Evolutionary conservation across 352 stramenopile genomes (phyloP).

Genomic region (Pythium biforme): DNA sequence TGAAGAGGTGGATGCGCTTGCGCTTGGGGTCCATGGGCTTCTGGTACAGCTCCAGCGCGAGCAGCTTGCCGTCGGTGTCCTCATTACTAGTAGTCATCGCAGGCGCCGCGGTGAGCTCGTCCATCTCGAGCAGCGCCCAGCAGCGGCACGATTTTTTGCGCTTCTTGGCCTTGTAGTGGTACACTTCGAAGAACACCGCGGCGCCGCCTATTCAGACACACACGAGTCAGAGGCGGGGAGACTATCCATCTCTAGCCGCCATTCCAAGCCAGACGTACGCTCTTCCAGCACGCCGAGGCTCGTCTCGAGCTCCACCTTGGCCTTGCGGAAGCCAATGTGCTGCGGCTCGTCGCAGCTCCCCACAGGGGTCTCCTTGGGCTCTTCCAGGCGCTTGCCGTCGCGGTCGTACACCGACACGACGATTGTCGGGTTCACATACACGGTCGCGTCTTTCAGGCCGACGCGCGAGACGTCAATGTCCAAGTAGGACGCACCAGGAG

Average conservation of each 20-base stretch:
- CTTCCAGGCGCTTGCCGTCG: conserved; percentile 50
- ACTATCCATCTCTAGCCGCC: too few relatives aligned
- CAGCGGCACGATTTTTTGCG: conserved; percentile 76
- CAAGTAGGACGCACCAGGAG: conserved; percentile 40
- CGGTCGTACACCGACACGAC: conserved; percentile 63
- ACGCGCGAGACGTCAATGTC: conserved; percentile 54
- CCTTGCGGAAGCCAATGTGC: conserved; percentile 47
- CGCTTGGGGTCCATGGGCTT: conserved; percentile 68
- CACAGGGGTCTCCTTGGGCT: conserved; percentile 48
- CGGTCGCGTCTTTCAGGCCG: conserved; percentile 61
- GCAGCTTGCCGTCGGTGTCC: conserved; percentile 8
- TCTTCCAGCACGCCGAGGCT: conserved; percentile 51
- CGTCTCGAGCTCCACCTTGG: conserved; percentile 43
- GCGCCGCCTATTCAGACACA: conserved; percentile 34
- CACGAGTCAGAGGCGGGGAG: background rate
- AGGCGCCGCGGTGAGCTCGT: conserved; percentile 36
- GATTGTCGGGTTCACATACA: conserved; percentile 64
- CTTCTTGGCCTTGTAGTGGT: conserved; percentile 78
- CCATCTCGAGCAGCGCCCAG: conserved; percentile 71
- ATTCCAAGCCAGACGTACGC: conserved; percentile 41
- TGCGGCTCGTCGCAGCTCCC: conserved; percentile 38
- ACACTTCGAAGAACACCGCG: conserved; percentile 69
- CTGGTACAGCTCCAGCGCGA: conserved; percentile 62
- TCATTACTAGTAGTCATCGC: conserved; percentile 4
- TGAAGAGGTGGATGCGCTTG: conserved; percentile 72